Conservation (phyloP, 2,329 filamentous ascomycete species). For the Arthrinium puccinioides region DNA sequence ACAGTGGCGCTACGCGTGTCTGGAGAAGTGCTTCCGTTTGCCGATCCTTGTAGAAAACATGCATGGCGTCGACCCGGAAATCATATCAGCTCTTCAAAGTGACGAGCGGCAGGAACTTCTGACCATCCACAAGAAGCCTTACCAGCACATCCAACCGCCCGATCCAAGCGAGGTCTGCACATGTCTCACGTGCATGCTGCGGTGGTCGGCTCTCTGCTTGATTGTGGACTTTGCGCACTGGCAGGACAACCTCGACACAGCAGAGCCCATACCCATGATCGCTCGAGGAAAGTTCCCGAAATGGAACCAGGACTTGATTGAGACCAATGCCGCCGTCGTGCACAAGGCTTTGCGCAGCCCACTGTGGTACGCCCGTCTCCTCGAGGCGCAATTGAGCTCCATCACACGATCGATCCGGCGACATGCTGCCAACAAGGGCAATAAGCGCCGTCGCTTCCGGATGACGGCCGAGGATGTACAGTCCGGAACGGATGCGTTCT, state of each 20-base stretch:
- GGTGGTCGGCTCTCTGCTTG: constrained; percentile 49
- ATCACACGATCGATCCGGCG: constrained; percentile 36
- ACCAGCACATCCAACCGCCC: constrained; percentile 41
- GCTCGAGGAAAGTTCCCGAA: constrained; percentile 35
- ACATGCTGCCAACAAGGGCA: constrained; percentile 41
- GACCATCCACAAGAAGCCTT: constrained; percentile 39
- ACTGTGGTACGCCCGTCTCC: constrained; percentile 41
- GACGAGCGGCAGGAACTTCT: constrained; percentile 33
- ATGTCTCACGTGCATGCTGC: constrained; percentile 47
- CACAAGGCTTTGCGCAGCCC: constrained; percentile 35
- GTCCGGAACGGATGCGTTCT: constrained; percentile 40
- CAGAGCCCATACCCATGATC: constrained; percentile 45
- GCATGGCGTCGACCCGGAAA: constrained; percentile 21
- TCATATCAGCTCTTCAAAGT: constrained; percentile 28
- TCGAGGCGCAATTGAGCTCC: constrained; percentile 39
- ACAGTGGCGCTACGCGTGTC: constrained; percentile 37
- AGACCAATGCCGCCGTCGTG: constrained; percentile 34
- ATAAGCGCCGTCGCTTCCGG: constrained; percentile 33
- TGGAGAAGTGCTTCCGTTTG: constrained; percentile 42
- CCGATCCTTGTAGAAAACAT: constrained; percentile 35
- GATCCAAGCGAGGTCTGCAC: constrained; percentile 44
- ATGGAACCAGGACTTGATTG: constrained; percentile 43
- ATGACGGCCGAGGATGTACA: constrained; percentile 37
- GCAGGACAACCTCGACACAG: constrained; percentile 41
- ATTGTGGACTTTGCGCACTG: constrained; percentile 50